Base-by-base conservation (phyloP, 176 grass and related monocot species). In the Phyllostachys edulis region DNA sequence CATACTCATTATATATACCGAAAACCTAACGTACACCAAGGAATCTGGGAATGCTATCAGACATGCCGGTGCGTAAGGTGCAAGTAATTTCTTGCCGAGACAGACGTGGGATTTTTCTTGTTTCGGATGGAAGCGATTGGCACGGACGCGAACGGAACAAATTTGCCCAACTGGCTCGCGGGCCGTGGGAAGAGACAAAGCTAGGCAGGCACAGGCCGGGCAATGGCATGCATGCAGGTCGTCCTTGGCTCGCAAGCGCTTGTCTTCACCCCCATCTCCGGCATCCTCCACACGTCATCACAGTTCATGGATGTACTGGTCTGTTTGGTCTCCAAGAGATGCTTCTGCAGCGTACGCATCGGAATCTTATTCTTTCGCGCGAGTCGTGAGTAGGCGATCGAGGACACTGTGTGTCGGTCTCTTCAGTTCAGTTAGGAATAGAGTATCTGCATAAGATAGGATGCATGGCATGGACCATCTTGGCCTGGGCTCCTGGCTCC, bases 251-350 rank as follows among this genome's bases (percentile, higher is more conserved):
- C 42, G 61, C 62, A 5, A 69, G 68, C 64, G 64, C 4, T 82
- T 90, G 82, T 86, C 83, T 36, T 67, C 72, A 24, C 36, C 21
- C 55, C 3, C 17, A 26, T 5, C 65, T 45, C 45, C 64, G 46
- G 71, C 78, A 86, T 86, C 83, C 76, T 26, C 49, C 51, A 2
- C 14, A 26, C 71, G 82, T 81, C 77, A 89, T 8, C 76, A 36
- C 76, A 14, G 82, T 1, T 63, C 69, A 75, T 36, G 57, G 27
- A 20, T 29, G 68, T 36, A 41, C 82, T 55, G 51, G n/a, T 49
- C 47, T 27, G 18, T 21, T 26, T 21, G 18, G 13, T 73, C 67
- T 66, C 75, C 86, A 61, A 66, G 66, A 84, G 63, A 88, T 79
- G 75, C 60, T 24, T 16, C 39, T 34, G 6, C 75, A 15, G 79